Base-by-base conservation (phyloP, 768 basidiomycete species). In the Mycena floridula region DNA sequence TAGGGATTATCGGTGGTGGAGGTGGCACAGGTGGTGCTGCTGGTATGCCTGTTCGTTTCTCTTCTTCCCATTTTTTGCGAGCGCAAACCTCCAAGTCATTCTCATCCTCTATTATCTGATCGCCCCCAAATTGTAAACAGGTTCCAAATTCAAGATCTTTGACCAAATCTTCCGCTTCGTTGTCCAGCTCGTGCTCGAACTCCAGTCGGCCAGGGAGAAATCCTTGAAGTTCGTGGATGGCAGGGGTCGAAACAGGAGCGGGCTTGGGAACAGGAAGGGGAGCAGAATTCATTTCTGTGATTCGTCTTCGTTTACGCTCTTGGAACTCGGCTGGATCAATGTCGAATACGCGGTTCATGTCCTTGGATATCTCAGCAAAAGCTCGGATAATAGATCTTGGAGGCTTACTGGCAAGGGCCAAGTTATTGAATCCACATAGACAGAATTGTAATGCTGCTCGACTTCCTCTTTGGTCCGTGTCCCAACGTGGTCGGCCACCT, bases 201-300 rank as follows among this genome's bases (percentile, higher is more conserved):
- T 99, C 95, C 26, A 99, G 74, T n/a, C 95, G 83, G 13, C 95
- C 95, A 7, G 95, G 95, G 58, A 99, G 84, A 66, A 85, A 98
- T 0, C 85, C 86, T 13, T 85, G 81, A 30, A 98, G 76, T 66
- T 99, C 95, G 60, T 97, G 95, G 13, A 89, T 81, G 4, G 81
- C 90, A 3, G 95, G 95, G 1, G 85, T 81, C 5, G 95, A 98
- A 5, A 87, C 89, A 4, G 93, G 86, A 1, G 86, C 74, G 2
- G 81, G 72, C 58, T 89, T 89, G 24, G 83, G 77, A 37, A 79
- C 68, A 13, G 78, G 68, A 6, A 70, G 70, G 5, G 65, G 67
- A 37, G 70, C 68, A 23, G 73, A 72, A 52, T 79, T 82, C 79
- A 97, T 81, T 7, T 78, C 74, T 36, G 89, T 82, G 66, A 98